These are phyloP conservation scores for Kockovaella imperatae DNA, from an alignment of 768 basidiomycete genomes.

Conservation along the genomic window DNA sequence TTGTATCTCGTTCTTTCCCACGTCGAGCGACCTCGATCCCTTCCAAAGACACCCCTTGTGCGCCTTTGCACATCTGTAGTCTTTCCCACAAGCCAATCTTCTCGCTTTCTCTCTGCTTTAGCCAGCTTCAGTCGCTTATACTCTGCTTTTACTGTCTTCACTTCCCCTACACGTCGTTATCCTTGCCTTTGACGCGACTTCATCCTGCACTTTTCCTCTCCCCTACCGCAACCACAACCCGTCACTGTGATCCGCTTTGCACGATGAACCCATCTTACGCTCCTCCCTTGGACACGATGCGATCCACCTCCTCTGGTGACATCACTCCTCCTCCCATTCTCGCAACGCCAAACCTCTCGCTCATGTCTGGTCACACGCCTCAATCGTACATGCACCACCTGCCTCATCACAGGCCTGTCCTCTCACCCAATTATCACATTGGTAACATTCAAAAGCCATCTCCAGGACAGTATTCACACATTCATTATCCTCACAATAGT, in stretches of 20 bases:
- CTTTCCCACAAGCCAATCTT: too few relatives aligned
- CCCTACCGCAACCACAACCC: background rate
- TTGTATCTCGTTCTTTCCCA: too few relatives aligned
- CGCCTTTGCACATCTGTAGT: too few relatives aligned
- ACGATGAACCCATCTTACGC: background rate
- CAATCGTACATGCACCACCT: background rate
- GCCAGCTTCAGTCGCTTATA: too few relatives aligned
- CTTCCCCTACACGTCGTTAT: background rate
- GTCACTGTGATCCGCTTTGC: background rate
- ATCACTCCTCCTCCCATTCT: background rate
- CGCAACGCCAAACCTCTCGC: background rate
- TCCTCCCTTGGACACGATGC: background rate
- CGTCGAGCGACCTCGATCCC: too few relatives aligned
- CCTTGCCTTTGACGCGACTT: background rate
- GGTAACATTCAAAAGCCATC: background rate
- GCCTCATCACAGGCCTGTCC: too few relatives aligned
- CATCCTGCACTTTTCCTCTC: background rate
- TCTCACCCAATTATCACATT: background rate
- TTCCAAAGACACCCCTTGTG: too few relatives aligned
- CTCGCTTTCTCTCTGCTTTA: background rate
- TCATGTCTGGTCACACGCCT: background rate
- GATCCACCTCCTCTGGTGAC: background rate
- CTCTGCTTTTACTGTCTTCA: slow-evolving; percentile 2
- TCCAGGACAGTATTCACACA: too few relatives aligned
- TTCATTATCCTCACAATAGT: too few relatives aligned